A percentile compares a stretch with the other conserved stretches of the same genome.
Evolutionary conservation across 2,329 filamentous ascomycete species (phyloP).

Genomic region (Didymosphaeria variabile): DNA sequence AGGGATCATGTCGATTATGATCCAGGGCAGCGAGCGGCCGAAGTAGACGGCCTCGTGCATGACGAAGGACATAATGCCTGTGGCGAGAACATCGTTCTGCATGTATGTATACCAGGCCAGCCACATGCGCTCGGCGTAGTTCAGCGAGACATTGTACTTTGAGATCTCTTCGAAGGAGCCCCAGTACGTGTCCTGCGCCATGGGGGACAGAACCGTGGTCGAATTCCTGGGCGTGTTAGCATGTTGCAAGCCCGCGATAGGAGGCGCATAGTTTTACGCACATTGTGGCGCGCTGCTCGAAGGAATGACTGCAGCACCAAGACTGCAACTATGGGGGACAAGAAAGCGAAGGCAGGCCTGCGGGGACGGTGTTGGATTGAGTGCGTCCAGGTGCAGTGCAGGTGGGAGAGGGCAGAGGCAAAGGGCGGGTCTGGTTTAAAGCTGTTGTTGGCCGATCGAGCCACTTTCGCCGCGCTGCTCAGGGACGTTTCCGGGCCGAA

Average conservation of each 20-base stretch:
- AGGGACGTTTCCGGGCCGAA: constrained; percentile 33
- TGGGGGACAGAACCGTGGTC: constrained; percentile 44
- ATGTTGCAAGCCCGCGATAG: constrained; percentile 20
- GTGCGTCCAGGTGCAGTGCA: constrained; percentile 27
- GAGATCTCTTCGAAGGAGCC: constrained; percentile 71
- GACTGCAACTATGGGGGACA: constrained; percentile 1
- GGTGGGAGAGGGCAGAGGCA: constrained; percentile 28
- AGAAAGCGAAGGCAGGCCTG: constrained; percentile 26
- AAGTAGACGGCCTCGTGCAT: constrained; percentile 98
- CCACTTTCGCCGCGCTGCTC: constrained; percentile 36
- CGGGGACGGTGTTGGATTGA: constrained; percentile 17
- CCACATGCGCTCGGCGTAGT: constrained; percentile 88
- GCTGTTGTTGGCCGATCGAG: constrained; percentile 31
- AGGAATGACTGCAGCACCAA: constrained; percentile 11
- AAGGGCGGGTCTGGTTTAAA: constrained; percentile 42
- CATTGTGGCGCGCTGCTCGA: constrained; percentile 34
- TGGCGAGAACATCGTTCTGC: constrained; percentile 96
- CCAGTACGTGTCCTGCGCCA: constrained; percentile 68
- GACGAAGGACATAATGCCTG: constrained; percentile 95
- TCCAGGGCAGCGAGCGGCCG: constrained; percentile 87
- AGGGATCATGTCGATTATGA: constrained; percentile 88
- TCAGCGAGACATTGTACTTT: constrained; percentile 84
- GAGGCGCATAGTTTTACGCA: constrained; percentile 24
- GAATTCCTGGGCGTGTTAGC: constrained; percentile 48
- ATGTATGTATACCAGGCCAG: constrained; percentile 97